These are phyloP conservation scores for Aspergillus neotritici DNA, from an alignment of 2,329 filamentous ascomycete species.

Conservation along the genomic window DNA sequence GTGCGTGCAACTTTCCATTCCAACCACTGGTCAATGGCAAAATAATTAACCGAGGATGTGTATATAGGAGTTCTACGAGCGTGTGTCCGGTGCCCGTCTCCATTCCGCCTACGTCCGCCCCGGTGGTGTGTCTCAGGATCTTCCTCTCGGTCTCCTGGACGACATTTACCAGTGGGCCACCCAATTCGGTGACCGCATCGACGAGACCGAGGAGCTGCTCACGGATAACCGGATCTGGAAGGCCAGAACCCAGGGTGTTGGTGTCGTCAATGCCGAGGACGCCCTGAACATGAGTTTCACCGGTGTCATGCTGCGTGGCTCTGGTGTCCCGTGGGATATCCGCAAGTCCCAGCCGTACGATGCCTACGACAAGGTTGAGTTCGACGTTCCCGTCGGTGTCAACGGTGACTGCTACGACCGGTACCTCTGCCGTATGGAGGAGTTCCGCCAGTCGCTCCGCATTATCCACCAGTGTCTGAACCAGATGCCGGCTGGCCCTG, in stretches of 20 bases:
- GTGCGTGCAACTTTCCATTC: slow-evolving; percentile 48
- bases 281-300: slow-evolving; percentile 97
- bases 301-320: slow-evolving; percentile 96
- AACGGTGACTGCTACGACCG: slow-evolving; percentile 99
- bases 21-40: not conserved
- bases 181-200: slow-evolving; percentile 95
- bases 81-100: slow-evolving; percentile 94
- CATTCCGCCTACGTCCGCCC: slow-evolving; percentile 96
- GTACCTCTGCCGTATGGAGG: slow-evolving; percentile 98
- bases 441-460: slow-evolving; percentile 95
- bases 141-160: slow-evolving; percentile 87
- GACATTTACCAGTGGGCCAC: slow-evolving; percentile 99
- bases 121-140: slow-evolving; percentile 91
- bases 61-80: slow-evolving; percentile 93
- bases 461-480: slow-evolving; percentile 99
- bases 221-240: slow-evolving; percentile 99
- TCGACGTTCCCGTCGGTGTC: slow-evolving; percentile 91
- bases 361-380: slow-evolving; percentile 95
- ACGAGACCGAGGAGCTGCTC: slow-evolving; percentile 97
- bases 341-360: slow-evolving; percentile 97
- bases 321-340: slow-evolving; percentile 91
- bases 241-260: slow-evolving; percentile 81
- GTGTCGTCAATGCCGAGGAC: slow-evolving; percentile 83
- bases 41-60: slow-evolving; percentile 11
- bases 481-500: slow-evolving; percentile 92